A percentile compares a stretch with the other conserved stretches of the same genome.
Conservation (phyloP, 176 grass and related monocot species). For the Areca catechu region DNA sequence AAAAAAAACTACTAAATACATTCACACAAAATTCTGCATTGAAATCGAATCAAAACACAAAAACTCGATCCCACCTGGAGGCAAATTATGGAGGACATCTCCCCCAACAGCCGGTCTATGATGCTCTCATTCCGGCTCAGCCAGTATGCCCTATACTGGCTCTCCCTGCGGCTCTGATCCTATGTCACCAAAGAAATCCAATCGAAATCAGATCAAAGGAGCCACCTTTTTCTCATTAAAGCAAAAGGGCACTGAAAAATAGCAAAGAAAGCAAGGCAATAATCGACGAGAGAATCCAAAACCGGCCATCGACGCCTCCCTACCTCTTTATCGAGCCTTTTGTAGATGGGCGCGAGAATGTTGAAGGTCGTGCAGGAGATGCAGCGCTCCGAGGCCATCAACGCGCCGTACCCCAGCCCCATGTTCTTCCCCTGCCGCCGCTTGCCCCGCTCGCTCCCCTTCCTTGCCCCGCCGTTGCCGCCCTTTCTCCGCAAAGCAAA, state of each 20-base stretch:
- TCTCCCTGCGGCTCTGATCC: slow-evolving; percentile 70
- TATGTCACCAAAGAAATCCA: not conserved
- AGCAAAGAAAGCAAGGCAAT: not conserved
- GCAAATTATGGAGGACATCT: slow-evolving; percentile 79
- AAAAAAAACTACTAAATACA: not conserved
- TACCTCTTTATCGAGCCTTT: slow-evolving; percentile 45
- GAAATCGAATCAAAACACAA: slow-evolving; percentile 4
- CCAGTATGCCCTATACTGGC: slow-evolving; percentile 63
- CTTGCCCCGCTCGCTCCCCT: not conserved
- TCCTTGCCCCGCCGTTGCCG: not conserved
- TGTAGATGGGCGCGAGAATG: slow-evolving; percentile 65
- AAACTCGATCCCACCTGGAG: slow-evolving; percentile 40
- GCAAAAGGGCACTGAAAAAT: not conserved
- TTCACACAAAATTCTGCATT: not conserved
- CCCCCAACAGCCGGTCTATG: slow-evolving; percentile 64
- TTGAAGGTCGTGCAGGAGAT: slow-evolving; percentile 63
- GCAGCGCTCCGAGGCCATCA: slow-evolving; percentile 20
- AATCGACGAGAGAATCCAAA: not conserved
- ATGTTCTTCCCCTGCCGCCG: slow-evolving; percentile 12
- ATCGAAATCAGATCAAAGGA: slow-evolving; percentile 3
- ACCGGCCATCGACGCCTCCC: not conserved
- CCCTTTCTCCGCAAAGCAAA: too few relatives aligned
- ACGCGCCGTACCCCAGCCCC: slow-evolving; percentile 2
- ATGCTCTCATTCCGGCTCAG: slow-evolving; percentile 72
- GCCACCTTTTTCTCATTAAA: not conserved